phyloP scores from a whole-genome alignment of 768 basidiomycete species.

The Tylopilus sp. region DNA sequence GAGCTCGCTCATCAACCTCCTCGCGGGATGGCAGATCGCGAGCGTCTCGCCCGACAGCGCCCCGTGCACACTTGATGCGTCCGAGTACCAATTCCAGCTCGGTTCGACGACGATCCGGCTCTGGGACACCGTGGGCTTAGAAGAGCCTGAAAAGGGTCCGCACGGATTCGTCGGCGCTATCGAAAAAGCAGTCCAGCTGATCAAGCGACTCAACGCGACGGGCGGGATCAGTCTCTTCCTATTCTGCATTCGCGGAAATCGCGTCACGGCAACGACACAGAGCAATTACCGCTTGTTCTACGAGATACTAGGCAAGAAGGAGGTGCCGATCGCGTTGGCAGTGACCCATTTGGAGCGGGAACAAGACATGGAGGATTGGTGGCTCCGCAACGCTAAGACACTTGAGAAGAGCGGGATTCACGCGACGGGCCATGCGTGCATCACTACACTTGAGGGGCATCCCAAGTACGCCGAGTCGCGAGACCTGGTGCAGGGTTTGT shows the following conservation, averaged over 20 bases:
- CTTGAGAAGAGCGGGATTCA: constrained; percentile 21
- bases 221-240: constrained; percentile 40
- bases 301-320: constrained; percentile 26
- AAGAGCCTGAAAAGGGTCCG: constrained; percentile 24
- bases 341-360: constrained; percentile 39
- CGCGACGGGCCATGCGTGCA: constrained; percentile 30
- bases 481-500: constrained; percentile 16
- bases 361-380: constrained; percentile 33
- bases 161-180: constrained; percentile 26
- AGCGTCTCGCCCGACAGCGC: constrained; percentile 20
- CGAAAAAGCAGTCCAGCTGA: constrained; percentile 31
- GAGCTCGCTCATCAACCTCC: constrained; percentile 27
- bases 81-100: constrained; percentile 27
- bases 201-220: constrained; percentile 27
- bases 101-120: constrained; percentile 21
- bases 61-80: constrained; percentile 34
- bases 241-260: constrained; percentile 38
- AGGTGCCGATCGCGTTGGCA: constrained; percentile 38
- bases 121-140: constrained; percentile 34
- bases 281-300: constrained; percentile 26
- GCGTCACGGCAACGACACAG: constrained; percentile 28
- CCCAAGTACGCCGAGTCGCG: constrained; percentile 32
- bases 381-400: constrained; percentile 22
- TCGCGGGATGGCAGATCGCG: constrained; percentile 26
- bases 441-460: constrained; percentile 26